phyloP scores from a whole-genome alignment of 2,329 filamentous ascomycete species.

The Fusarium nelsonii region DNA sequence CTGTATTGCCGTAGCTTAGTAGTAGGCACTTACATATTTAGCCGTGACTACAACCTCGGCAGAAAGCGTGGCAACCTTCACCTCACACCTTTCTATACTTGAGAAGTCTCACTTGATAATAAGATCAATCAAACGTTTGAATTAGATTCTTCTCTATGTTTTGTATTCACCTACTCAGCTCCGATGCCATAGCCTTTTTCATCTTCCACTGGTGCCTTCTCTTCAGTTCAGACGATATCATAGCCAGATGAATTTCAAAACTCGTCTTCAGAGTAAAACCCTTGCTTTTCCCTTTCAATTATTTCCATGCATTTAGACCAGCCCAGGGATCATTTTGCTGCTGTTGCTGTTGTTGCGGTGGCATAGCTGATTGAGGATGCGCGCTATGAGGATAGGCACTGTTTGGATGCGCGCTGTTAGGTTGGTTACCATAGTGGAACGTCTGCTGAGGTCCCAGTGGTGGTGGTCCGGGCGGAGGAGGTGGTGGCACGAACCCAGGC shows the following conservation, averaged over 20 bases:
- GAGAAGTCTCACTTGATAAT: neutral
- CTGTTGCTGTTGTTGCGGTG: constrained; percentile 46
- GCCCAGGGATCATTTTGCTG: constrained; percentile 64
- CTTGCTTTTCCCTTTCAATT: constrained; percentile 14
- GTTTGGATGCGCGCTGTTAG: constrained; percentile 44
- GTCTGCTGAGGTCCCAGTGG: constrained; percentile 73
- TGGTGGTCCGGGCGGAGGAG: constrained; percentile 72
- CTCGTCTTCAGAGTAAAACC: neutral
- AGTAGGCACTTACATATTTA: constrained; percentile 7
- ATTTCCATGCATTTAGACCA: constrained; percentile 66
- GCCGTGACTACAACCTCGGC: constrained; percentile 33
- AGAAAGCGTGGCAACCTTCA: constrained; percentile 28
- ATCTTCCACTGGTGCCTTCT: neutral
- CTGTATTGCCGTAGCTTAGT: neutral
- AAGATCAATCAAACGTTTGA: constrained; percentile 18
- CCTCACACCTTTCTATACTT: neutral
- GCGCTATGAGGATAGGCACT: constrained; percentile 51
- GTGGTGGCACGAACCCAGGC: constrained; percentile 71
- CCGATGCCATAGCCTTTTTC: constrained; percentile 15
- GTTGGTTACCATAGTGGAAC: constrained; percentile 63
- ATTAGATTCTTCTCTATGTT: constrained; percentile 28
- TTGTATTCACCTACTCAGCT: constrained; percentile 16
- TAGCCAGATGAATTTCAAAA: neutral
- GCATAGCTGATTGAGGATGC: constrained; percentile 43
- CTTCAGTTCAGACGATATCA: constrained; percentile 6